Evolutionary conservation across 1,139 yeast genomes (phyloP).

Genomic region (Pichia sorboxylosa): DNA sequence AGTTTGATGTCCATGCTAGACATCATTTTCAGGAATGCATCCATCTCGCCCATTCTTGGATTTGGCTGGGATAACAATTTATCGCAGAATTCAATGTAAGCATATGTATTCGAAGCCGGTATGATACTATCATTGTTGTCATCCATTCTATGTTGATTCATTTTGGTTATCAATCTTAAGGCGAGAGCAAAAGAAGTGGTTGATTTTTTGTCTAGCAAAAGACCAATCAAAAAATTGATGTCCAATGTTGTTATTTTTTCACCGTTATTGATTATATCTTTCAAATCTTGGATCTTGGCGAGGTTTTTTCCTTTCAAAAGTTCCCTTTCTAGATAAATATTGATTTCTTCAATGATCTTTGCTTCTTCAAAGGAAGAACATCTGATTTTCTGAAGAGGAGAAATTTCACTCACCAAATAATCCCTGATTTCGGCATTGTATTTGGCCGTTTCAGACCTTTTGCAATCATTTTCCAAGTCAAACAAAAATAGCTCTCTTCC

Average conservation of each 20-base stretch:
- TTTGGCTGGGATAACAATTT: conserved; percentile 14
- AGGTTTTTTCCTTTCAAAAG: conserved; percentile 3
- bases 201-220: conserved; percentile 15
- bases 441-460: not conserved
- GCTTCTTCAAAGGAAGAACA: conserved; percentile 16
- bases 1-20: conserved; percentile 13
- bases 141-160: conserved; percentile 14
- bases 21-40: conserved; percentile 16
- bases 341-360: conserved; percentile 13
- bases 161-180: conserved; percentile 13
- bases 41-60: conserved; percentile 17
- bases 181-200: conserved; percentile 14
- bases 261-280: conserved; percentile 13
- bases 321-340: conserved; percentile 9
- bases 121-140: conserved; percentile 12
- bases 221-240: conserved; percentile 13
- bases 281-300: conserved; percentile 7
- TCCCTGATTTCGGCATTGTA: conserved; percentile 12
- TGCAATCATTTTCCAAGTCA: conserved; percentile 8
- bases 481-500: conserved; percentile 17
- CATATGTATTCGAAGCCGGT: conserved; percentile 20
- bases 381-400: conserved; percentile 5
- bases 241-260: conserved; percentile 16
- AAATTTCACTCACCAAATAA: conserved; percentile 12
- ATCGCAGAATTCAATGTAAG: conserved; percentile 18